Percentiles rank a stretch among this genome's conserved stretches.
Conservation (phyloP, 192 early-diverging fungal species). For the Coemansia sp. region DNA sequence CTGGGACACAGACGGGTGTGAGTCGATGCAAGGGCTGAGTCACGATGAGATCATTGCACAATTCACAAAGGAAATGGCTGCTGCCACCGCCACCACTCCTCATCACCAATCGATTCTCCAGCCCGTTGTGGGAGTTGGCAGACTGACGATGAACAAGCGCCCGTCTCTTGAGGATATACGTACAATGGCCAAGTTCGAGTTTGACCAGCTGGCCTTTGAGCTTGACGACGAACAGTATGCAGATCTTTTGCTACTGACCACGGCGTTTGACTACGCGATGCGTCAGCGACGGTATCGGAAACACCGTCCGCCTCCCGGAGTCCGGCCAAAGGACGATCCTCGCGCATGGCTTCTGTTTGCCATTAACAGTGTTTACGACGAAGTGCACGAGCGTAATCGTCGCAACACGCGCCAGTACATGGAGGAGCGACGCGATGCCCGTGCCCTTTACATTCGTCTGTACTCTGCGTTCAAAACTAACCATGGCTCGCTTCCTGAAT, state of each 20-base stretch:
- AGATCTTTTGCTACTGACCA: conserved; percentile 75
- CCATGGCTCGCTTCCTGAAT: conserved; percentile 42
- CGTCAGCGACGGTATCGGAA: conserved; percentile 82
- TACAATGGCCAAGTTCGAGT: conserved; percentile 69
- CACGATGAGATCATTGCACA: conserved; percentile 44
- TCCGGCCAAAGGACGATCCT: conserved; percentile 83
- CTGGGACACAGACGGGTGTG: conserved; percentile 77
- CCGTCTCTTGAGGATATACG: conserved; percentile 58
- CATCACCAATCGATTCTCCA: conserved; percentile 80
- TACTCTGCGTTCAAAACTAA: conserved; percentile 63
- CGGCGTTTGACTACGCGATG: conserved; percentile 79
- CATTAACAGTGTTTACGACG: conserved; percentile 72
- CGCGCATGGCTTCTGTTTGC: conserved; percentile 80
- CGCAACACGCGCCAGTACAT: conserved; percentile 86
- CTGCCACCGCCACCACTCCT: neutral
- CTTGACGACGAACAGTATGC: conserved; percentile 89
- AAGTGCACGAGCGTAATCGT: conserved; percentile 84
- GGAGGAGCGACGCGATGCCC: conserved; percentile 77
- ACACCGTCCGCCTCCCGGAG: conserved; percentile 77
- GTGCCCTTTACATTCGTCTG: conserved; percentile 72
- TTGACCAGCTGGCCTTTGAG: conserved; percentile 91
- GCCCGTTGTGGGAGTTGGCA: conserved; percentile 88
- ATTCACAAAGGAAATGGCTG: conserved; percentile 24
- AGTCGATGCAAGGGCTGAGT: conserved; percentile 59
- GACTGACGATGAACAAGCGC: conserved; percentile 75